A percentile compares a stretch with the other conserved stretches of the same genome.
phyloP scores from a whole-genome alignment of 179 eudicot genomes.

The Silene coronaria region DNA sequence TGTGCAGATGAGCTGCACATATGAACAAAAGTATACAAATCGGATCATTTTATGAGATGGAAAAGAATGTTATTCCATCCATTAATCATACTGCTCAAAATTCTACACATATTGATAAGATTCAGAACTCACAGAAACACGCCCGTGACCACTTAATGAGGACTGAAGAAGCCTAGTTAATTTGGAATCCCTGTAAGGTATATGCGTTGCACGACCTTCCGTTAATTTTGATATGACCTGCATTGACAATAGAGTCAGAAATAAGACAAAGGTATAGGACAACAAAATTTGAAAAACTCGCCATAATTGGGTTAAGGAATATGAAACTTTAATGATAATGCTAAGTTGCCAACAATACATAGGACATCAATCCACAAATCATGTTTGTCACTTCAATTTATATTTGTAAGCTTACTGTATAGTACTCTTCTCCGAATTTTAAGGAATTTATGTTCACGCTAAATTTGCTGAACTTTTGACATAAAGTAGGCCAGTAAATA shows the following conservation, averaged over 20 bases:
- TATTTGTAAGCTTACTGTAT: not conserved
- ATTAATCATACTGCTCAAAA: constrained; percentile 2
- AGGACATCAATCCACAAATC: not conserved
- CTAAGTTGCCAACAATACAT: too few relatives aligned
- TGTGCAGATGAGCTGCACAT: constrained; percentile 84
- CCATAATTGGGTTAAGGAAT: not conserved
- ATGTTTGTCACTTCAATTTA: not conserved
- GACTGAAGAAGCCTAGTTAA: constrained; percentile 97
- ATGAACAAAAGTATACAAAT: constrained; percentile 9
- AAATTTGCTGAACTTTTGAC: not conserved
- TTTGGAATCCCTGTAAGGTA: constrained; percentile 96
- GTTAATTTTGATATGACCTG: constrained; percentile 97
- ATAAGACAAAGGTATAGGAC: not conserved
- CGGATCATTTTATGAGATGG: not conserved
- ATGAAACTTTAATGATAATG: too few relatives aligned
- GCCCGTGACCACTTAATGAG: constrained; percentile 96
- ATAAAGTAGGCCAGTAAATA: not conserved
- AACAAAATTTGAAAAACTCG: not conserved
- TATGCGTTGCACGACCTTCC: constrained; percentile 78
- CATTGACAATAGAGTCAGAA: constrained; percentile 12
- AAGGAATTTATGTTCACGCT: not conserved
- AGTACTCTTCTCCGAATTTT: not conserved
- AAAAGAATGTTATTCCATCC: not conserved
- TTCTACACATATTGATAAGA: constrained; percentile 9
- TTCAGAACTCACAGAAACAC: constrained; percentile 76